Percentiles rank a stretch among this genome's conserved stretches.
Conservation (phyloP, 495 filamentous ascomycete genomes). For the Daldinia loculata region DNA sequence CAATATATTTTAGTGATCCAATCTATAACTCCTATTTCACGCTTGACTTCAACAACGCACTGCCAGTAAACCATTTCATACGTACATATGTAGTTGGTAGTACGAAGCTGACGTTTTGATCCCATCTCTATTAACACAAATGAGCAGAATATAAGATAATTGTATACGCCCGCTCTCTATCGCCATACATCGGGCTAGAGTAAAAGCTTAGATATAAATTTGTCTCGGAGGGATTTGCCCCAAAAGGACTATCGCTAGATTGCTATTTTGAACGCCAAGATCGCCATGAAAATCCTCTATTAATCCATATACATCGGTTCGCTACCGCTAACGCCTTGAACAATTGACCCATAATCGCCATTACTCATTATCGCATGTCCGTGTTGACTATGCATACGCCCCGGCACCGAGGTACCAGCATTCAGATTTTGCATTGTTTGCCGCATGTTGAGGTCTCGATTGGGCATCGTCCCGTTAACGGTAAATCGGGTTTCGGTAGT, state of each 20-base stretch:
- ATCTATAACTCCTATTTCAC: not conserved
- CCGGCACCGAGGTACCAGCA: constrained; percentile 32
- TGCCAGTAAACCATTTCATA: not conserved
- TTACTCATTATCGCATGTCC: constrained; percentile 45
- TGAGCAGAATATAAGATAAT: constrained; percentile 22
- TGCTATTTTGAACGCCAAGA: constrained; percentile 38
- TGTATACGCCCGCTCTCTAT: constrained; percentile 15
- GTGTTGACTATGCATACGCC: constrained; percentile 39
- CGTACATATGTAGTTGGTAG: not conserved
- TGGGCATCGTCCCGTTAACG: constrained; percentile 34
- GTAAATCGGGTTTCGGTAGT: constrained; percentile 34
- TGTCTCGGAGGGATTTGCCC: constrained; percentile 1
- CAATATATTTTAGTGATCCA: not conserved
- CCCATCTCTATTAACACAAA: constrained; percentile 31
- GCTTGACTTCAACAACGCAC: not conserved
- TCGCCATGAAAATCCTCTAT: constrained; percentile 24
- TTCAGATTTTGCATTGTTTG: constrained; percentile 46
- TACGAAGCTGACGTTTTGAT: constrained; percentile 5
- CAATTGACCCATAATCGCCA: constrained; percentile 42
- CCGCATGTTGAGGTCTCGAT: constrained; percentile 37
- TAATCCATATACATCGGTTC: constrained; percentile 56
- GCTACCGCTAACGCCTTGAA: constrained; percentile 49
- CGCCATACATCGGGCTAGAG: constrained; percentile 9
- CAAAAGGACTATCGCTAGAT: constrained; percentile 2
- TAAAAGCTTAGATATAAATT: constrained; percentile 19